Conservation (phyloP, 495 filamentous ascomycete species). For the Articulospora tetracladia region DNA sequence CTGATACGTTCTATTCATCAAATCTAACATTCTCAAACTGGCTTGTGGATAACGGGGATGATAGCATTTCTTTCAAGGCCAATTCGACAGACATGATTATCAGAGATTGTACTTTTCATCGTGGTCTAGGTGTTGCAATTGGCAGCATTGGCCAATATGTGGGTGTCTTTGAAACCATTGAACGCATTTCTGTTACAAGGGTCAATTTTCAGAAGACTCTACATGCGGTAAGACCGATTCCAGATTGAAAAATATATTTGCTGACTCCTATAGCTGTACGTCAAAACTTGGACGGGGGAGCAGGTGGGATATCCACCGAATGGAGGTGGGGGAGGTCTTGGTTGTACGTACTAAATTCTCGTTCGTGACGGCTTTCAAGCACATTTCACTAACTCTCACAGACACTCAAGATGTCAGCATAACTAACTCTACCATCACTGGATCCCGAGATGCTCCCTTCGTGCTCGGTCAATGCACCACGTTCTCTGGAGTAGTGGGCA, state of each 20-base stretch:
- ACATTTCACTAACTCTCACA: too few relatives aligned
- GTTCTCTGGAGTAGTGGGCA: constrained; percentile 33
- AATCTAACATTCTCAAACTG: constrained; percentile 32
- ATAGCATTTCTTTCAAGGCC: constrained; percentile 34
- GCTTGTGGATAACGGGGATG: constrained; percentile 34
- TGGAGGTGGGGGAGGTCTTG: constrained; percentile 42
- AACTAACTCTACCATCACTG: constrained; percentile 24
- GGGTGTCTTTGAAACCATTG: constrained; percentile 34
- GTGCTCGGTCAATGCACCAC: constrained; percentile 38
- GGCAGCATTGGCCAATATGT: constrained; percentile 44
- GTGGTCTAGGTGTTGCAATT: constrained; percentile 31
- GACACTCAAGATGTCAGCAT: constrained; percentile 26
- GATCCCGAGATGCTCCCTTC: constrained; percentile 29
- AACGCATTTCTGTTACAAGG: constrained; percentile 32
- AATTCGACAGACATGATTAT: constrained; percentile 39
- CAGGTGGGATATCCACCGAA: constrained; percentile 42
- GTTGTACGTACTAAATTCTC: constrained; percentile 26
- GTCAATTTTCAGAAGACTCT: constrained; percentile 33
- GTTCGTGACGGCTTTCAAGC: not conserved
- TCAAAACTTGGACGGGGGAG: constrained; percentile 43
- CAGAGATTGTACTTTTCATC: constrained; percentile 31
- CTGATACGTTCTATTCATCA: constrained; percentile 33
- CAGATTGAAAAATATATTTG: not conserved
- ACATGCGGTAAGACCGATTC: constrained; percentile 27
- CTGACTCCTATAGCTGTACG: constrained; percentile 18